Base-by-base conservation (phyloP, 2,329 filamentous ascomycete genomes). In the Didymella arachidicola region DNA sequence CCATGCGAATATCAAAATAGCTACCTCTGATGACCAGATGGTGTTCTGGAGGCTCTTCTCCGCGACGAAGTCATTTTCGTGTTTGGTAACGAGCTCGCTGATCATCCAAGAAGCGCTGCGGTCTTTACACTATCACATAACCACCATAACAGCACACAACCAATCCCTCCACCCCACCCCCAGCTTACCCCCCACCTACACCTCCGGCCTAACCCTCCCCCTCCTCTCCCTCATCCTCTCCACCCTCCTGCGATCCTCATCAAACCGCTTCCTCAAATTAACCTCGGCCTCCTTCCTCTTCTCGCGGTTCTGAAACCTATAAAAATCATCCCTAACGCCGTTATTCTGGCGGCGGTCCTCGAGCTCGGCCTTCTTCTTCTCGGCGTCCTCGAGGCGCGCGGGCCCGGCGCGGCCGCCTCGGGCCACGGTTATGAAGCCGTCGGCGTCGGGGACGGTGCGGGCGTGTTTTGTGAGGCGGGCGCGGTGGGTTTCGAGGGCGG, bases 361-460 rank as follows among this genome's bases (percentile, higher is more conserved):
- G 27, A 87, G 85, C 65, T 76, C 73, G 1, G 59, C 67, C 78
- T 89, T 86, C 73, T 87, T 85, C 58, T 82, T 79, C 69, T 85
- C 77, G 43, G 82, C 83, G 71, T 87, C 92, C 66, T 89, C 89
- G 61, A 87, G 84, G 53, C 88, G 85, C 1, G 91, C 93, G 1
- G 91, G 88, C n/a, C 89, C 90, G 7, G 83, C 83, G 59, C 84
- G 83, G 1, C 70, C 90, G 26, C 93, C 93, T 53, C 91, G 85
- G 1, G 89, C 90, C 25, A 99, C 95, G 3, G 93, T 98, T 47
- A 98, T 85, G 75, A 99, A 99, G 2, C 95, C 95, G 76, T 99
- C 95, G 72, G 92, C 93, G 76, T 99, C 95, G 0, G 94, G 92
- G 70, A 92, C 88, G 66, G 90, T 89, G 60, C 91, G 87, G 61